Percentiles rank a stretch among this genome's conserved stretches.
Evolutionary conservation across 2,329 filamentous ascomycete genomes (phyloP).

Genomic region (Seiridium cupressi): DNA sequence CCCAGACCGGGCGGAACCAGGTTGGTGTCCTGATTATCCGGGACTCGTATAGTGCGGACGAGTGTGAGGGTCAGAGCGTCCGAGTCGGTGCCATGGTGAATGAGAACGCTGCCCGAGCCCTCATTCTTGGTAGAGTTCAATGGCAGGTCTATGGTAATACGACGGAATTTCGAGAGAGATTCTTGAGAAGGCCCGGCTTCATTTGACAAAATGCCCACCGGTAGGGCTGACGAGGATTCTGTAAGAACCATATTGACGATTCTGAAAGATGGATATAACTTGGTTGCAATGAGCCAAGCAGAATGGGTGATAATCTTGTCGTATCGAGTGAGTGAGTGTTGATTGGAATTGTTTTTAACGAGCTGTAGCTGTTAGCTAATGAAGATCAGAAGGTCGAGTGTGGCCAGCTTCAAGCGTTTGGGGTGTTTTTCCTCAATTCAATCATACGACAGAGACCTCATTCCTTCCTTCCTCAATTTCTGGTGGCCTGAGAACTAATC

Average conservation of each 20-base stretch:
- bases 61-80: slow-evolving; percentile 31
- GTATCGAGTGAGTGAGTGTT: too few relatives aligned
- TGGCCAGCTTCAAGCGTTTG: too few relatives aligned
- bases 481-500: too few relatives aligned
- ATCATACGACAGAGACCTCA: too few relatives aligned
- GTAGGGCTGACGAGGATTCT: not conserved
- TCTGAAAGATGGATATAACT: not conserved
- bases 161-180: not conserved
- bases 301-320: too few relatives aligned
- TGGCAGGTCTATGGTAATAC: not conserved
- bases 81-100: not conserved
- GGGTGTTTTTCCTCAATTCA: too few relatives aligned
- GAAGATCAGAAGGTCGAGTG: too few relatives aligned
- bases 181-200: too few relatives aligned
- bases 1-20: slow-evolving; percentile 35
- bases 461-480: too few relatives aligned
- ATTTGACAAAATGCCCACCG: not conserved
- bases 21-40: slow-evolving; percentile 31
- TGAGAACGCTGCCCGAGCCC: not conserved
- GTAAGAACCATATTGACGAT: not conserved
- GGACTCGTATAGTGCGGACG: slow-evolving; percentile 39
- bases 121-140: not conserved
- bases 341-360: too few relatives aligned
- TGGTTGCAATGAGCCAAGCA: not conserved
- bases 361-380: too few relatives aligned